These are phyloP conservation scores for Lepidium campestre DNA, from an alignment of 441 rosid genomes.

Conservation along the genomic window DNA sequence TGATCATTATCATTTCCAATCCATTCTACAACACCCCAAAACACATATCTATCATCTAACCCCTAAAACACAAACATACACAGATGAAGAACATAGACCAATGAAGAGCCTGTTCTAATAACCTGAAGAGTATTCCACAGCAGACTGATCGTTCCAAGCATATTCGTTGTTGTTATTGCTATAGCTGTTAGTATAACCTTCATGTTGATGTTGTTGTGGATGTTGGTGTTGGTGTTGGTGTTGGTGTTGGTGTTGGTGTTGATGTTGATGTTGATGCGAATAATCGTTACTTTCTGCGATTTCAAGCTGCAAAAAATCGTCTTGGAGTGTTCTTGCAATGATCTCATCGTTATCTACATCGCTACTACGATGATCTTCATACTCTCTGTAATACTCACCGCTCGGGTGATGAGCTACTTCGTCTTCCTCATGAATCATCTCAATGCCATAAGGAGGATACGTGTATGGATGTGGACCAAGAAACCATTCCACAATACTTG, in stretches of 20 bases:
- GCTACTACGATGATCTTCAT: slow-evolving; percentile 33
- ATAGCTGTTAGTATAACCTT: slow-evolving; percentile 25
- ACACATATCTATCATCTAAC: background rate
- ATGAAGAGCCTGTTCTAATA: background rate
- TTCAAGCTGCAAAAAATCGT: slow-evolving; percentile 57
- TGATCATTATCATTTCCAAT: slow-evolving; percentile 42
- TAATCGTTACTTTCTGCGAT: slow-evolving; percentile 38
- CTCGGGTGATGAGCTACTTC: slow-evolving; percentile 26
- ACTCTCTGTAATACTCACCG: slow-evolving; percentile 35
- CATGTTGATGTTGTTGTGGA: slow-evolving; percentile 31
- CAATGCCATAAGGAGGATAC: slow-evolving; percentile 37
- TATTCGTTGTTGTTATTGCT: slow-evolving; percentile 18
- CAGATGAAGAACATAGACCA: background rate
- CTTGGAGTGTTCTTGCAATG: slow-evolving; percentile 58
- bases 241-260: too few relatives aligned
- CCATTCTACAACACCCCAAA: slow-evolving; percentile 21
- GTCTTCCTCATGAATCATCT: slow-evolving; percentile 33
- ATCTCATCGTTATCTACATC: slow-evolving; percentile 60
- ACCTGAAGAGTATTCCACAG: slow-evolving; percentile 44
- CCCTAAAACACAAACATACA: background rate
- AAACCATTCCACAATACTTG: slow-evolving; percentile 53
- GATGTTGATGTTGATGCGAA: slow-evolving; percentile 22
- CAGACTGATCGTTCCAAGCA: slow-evolving; percentile 37
- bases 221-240: slow-evolving; percentile 12
- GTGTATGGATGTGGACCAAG: slow-evolving; percentile 39